Percentiles rank a stretch among this genome's conserved stretches.
These are phyloP conservation scores for Penicillium dipodomyicola DNA, from an alignment of 495 filamentous ascomycete genomes.

Conservation along the genomic window DNA sequence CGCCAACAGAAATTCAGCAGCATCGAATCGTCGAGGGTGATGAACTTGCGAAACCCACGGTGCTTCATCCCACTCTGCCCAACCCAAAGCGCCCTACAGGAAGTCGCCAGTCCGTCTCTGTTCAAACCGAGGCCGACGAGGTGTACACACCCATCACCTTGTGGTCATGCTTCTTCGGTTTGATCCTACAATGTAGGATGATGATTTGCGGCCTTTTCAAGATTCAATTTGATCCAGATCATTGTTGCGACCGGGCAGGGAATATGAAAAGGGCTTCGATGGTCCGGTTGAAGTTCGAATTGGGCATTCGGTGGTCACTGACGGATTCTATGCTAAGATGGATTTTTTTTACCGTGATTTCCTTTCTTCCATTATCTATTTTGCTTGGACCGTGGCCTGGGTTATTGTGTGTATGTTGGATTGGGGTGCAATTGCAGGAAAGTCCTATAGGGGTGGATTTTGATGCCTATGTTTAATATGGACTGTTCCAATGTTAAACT, in stretches of 20 bases:
- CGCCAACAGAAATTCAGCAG: neutral
- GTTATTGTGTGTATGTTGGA: neutral
- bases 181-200: neutral
- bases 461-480: neutral
- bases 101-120: neutral
- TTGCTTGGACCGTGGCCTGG: neutral
- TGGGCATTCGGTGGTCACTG: neutral
- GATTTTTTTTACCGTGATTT: neutral
- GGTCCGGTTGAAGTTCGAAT: neutral
- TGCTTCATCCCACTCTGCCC: neutral
- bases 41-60: neutral
- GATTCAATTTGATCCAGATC: neutral
- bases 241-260: neutral
- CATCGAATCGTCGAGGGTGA: neutral
- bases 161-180: neutral
- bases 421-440: neutral
- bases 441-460: neutral
- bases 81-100: neutral
- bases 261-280: neutral
- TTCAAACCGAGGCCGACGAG: neutral
- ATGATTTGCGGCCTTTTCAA: neutral
- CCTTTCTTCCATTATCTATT: neutral
- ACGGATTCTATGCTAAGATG: neutral
- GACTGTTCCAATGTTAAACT: no score
- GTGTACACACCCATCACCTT: neutral